phyloP scores from a whole-genome alignment of 176 grass and related monocot genomes.

The barley (Hordeum vulgare) region MorexV3_pseudomolecules_assembly NC_058521.1:505010608-505011107 shows the following conservation, averaged over 20 bases:
- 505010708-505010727: slow-evolving; percentile 57
- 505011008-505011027: slow-evolving; percentile 29
- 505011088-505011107: slow-evolving; percentile 7
- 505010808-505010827: slow-evolving; percentile 26
- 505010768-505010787: slow-evolving; percentile 25
- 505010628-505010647: slow-evolving; percentile 38
- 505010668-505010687: slow-evolving; percentile 12
- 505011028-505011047: slow-evolving; percentile 31
- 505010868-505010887: slow-evolving; percentile 44
- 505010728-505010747: slow-evolving; percentile 53
- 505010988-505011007: slow-evolving; percentile 27
- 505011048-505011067: slow-evolving; percentile 18
- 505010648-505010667: slow-evolving; percentile 14
- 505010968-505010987: slow-evolving; percentile 47
- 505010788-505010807: slow-evolving; percentile 7
- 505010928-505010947: slow-evolving; percentile 41
- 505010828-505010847: slow-evolving; percentile 29
- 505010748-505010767: slow-evolving; percentile 42
- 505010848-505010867: slow-evolving; percentile 35
- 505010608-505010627: slow-evolving; percentile 12
- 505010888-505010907: slow-evolving; percentile 43
- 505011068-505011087: slow-evolving; percentile 11
- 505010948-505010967: slow-evolving; percentile 41
- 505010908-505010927: slow-evolving; percentile 46
- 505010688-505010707: slow-evolving; percentile 23